A percentile compares a stretch with the other conserved stretches of the same genome.
Conservation (phyloP, 495 filamentous ascomycete genomes). For the Rostrohypoxylon terebratum region DNA sequence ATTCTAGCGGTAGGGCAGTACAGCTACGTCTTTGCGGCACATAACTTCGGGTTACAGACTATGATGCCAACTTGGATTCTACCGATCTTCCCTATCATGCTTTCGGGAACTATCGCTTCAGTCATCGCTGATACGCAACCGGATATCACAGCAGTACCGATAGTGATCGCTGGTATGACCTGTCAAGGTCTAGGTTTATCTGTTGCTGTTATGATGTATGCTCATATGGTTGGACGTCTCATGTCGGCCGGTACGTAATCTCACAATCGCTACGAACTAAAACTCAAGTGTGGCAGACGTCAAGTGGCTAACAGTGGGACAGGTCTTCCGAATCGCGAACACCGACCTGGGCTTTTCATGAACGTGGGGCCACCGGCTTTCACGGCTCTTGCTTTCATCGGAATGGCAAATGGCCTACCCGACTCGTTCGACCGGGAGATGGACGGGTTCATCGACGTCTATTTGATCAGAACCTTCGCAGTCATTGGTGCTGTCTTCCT, state of each 20-base stretch:
- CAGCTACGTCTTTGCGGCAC: constrained; percentile 62
- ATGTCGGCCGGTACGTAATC: constrained; percentile 68
- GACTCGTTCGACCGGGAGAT: constrained; percentile 49
- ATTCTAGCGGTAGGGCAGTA: constrained; percentile 62
- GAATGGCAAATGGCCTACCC: constrained; percentile 66
- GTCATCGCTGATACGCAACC: constrained; percentile 60
- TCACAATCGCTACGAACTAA: constrained; percentile 3
- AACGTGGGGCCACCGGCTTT: constrained; percentile 76
- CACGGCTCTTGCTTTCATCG: constrained; percentile 74
- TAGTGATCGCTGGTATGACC: constrained; percentile 63
- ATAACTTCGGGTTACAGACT: constrained; percentile 51
- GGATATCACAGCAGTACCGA: constrained; percentile 51
- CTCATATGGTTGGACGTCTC: constrained; percentile 69
- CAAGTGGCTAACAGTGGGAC: constrained; percentile 17
- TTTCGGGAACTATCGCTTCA: constrained; percentile 65
- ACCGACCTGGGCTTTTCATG: constrained; percentile 76
- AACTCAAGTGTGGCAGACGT: neutral
- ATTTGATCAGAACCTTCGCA: constrained; percentile 65
- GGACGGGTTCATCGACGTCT: constrained; percentile 46
- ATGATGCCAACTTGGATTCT: constrained; percentile 69
- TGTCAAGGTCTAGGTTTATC: constrained; percentile 66
- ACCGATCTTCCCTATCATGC: constrained; percentile 68
- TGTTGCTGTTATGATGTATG: constrained; percentile 64
- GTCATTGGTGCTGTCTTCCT: constrained; percentile 69
- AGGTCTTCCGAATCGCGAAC: constrained; percentile 62